These are phyloP conservation scores for Monosporascus sp. DNA, from an alignment of 2,329 filamentous ascomycete genomes.

Conservation along the genomic window DNA sequence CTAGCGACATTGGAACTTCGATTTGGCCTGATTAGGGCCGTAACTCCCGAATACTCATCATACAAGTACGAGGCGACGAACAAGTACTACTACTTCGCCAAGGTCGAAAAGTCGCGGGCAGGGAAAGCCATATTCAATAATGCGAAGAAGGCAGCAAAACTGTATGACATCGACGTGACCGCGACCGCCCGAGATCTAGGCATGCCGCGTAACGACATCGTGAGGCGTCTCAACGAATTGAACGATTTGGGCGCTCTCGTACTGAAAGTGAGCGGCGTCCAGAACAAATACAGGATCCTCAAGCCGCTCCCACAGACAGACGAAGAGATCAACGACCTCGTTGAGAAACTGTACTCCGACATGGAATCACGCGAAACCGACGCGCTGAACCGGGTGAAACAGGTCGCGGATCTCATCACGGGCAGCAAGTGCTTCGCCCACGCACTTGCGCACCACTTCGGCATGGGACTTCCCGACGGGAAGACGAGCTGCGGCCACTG, in stretches of 20 bases:
- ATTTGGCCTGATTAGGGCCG: conserved; percentile 50
- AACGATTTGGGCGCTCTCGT: conserved; percentile 43
- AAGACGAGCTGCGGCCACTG: conserved; percentile 49
- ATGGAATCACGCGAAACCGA: conserved; percentile 49
- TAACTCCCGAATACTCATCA: conserved; percentile 50
- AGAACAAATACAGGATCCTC: conserved; percentile 48
- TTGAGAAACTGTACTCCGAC: conserved; percentile 41
- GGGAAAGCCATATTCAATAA: conserved; percentile 37
- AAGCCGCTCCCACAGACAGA: conserved; percentile 37
- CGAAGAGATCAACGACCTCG: conserved; percentile 37
- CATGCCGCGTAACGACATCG: conserved; percentile 38
- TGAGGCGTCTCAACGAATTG: conserved; percentile 50
- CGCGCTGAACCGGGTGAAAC: conserved; percentile 42
- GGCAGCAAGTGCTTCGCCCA: conserved; percentile 44
- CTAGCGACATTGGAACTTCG: conserved; percentile 57
- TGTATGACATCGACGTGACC: conserved; percentile 44
- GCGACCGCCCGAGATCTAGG: conserved; percentile 23
- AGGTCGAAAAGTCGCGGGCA: conserved; percentile 33
- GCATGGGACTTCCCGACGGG: conserved; percentile 40
- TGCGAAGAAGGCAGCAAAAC: conserved; percentile 36
- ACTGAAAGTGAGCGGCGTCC: conserved; percentile 45
- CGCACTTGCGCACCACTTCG: conserved; percentile 51
- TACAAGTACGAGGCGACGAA: conserved; percentile 43
- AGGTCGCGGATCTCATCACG: conserved; percentile 50
- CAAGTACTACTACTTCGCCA: conserved; percentile 25